A percentile compares a stretch with the other conserved stretches of the same genome.
These are phyloP conservation scores for Gnetum montanum DNA, from an alignment of 75 land plant species.

Conservation along the genomic window DNA sequence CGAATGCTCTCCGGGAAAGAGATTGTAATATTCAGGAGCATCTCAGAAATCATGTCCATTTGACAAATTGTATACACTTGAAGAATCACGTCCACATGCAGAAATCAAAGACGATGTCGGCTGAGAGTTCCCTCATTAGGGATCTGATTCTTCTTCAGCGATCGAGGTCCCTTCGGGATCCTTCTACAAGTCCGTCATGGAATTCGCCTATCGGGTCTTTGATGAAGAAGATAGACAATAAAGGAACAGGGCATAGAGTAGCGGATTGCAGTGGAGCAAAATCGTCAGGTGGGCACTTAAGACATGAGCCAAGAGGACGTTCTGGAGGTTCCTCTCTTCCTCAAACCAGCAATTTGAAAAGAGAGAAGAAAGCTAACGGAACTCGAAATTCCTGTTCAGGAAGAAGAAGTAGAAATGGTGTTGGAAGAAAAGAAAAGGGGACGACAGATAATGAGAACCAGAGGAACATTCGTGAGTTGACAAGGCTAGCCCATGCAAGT, in stretches of 20 bases:
- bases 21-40: slow-evolving; percentile 55
- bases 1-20: slow-evolving; percentile 33
- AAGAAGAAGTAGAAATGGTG: slow-evolving; percentile 4
- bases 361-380: slow-evolving; percentile 8
- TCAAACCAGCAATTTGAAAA: slow-evolving; percentile 10
- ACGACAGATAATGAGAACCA: slow-evolving; percentile 14
- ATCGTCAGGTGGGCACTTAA: slow-evolving; percentile 28
- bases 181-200: slow-evolving; percentile 73
- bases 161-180: slow-evolving; percentile 72
- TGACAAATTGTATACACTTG: slow-evolving; percentile 92
- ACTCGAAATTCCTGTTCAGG: slow-evolving; percentile 1
- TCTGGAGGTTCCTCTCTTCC: slow-evolving; percentile 20
- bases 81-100: slow-evolving; percentile 80
- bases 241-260: slow-evolving; percentile 10
- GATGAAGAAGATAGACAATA: slow-evolving; percentile 21
- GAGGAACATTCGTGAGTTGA: slow-evolving; percentile 7
- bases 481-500: not conserved
- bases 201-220: slow-evolving; percentile 41
- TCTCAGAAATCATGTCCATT: slow-evolving; percentile 66
- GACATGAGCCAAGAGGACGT: slow-evolving; percentile 13
- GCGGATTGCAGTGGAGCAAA: slow-evolving; percentile 23
- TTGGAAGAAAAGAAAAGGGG: slow-evolving; percentile 16
- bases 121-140: slow-evolving; percentile 60
- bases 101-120: slow-evolving; percentile 31
- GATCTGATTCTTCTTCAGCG: slow-evolving; percentile 68